Conservation (phyloP, 129 eudicot genomes). For the Arctium lappa region DNA sequence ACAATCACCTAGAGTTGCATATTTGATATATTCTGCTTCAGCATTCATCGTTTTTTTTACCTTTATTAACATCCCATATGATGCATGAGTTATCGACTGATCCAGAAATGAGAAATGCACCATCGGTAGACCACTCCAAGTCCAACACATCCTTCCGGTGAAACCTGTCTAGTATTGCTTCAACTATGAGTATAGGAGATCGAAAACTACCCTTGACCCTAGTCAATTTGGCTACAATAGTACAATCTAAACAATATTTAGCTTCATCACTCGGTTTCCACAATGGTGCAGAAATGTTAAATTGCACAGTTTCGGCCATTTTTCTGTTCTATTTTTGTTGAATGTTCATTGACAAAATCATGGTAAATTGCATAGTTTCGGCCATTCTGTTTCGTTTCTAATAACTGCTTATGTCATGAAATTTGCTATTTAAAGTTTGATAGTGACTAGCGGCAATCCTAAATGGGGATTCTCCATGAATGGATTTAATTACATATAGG, state of each 20-base stretch:
- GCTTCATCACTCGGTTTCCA: background rate
- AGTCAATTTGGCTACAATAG: background rate
- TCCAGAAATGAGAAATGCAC: constrained; percentile 84
- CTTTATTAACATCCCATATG: constrained; percentile 95
- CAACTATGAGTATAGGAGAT: constrained; percentile 22
- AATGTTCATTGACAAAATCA: background rate
- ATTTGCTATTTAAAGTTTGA: too few relatives aligned
- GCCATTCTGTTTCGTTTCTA: background rate
- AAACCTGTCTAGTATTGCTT: constrained; percentile 56
- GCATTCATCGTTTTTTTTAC: constrained; percentile 26
- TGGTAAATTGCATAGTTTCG: background rate
- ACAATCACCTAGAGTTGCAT: constrained; percentile 11
- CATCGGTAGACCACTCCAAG: constrained; percentile 90
- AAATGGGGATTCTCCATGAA: background rate
- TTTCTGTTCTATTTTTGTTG: background rate
- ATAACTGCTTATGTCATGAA: too few relatives aligned
- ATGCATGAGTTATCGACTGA: constrained; percentile 98
- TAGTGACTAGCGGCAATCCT: background rate
- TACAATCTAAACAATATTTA: background rate
- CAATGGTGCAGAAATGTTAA: background rate
- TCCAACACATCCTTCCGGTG: constrained; percentile 95
- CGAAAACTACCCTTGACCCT: background rate
- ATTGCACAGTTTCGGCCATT: too few relatives aligned
- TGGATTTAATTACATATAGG: background rate
- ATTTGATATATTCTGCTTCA: background rate